Conservation (phyloP, 2,329 filamentous ascomycete species). For the Aspergillus neoniger region DNA sequence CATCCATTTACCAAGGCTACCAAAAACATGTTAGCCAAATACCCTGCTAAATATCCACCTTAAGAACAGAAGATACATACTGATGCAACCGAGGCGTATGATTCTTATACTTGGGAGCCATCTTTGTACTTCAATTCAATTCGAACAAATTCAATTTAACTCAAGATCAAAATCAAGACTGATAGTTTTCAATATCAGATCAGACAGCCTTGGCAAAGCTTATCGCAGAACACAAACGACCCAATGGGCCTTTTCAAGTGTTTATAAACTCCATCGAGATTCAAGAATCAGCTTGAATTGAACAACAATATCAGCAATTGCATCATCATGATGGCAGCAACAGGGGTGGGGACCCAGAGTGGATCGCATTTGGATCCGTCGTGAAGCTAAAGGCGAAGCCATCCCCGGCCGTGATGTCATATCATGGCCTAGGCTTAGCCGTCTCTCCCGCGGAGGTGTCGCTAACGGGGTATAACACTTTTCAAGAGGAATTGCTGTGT, state of each 20-base stretch:
- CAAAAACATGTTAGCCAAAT: no score
- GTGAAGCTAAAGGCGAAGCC: background rate
- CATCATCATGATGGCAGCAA: background rate
- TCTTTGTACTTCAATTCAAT: background rate
- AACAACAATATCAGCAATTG: background rate
- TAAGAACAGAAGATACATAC: background rate
- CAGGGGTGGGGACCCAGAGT: background rate
- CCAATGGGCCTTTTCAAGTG: background rate
- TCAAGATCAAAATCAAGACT: no score
- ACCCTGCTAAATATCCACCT: no score
- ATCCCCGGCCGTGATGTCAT: background rate
- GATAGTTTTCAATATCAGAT: no score
- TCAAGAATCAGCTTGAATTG: background rate
- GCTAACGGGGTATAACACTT: no score
- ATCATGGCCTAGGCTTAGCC: no score
- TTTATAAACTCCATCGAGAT: background rate
- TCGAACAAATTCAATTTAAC: no score
- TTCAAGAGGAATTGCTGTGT: no score
- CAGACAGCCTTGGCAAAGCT: background rate
- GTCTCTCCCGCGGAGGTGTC: background rate
- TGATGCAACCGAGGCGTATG: background rate
- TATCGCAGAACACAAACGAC: background rate
- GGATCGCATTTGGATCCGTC: background rate
- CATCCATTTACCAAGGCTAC: slow-evolving; percentile 62
- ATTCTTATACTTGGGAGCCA: background rate